Conservation (phyloP, 139 green algal genomes). For the Eudorina sp. region DNA sequence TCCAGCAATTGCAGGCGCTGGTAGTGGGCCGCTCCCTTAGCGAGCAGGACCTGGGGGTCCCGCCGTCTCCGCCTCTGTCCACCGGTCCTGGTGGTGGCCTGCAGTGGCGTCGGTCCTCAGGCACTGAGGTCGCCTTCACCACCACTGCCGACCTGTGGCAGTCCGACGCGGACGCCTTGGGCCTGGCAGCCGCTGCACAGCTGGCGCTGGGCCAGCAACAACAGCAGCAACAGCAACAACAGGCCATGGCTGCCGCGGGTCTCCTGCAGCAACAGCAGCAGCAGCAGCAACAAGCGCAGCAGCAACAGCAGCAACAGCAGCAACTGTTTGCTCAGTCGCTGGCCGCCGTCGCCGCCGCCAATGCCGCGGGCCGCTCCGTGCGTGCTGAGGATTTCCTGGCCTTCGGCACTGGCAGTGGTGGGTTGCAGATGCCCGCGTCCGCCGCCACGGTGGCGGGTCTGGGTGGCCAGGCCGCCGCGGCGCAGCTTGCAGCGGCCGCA, state of each 20-base stretch:
- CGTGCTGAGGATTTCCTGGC: slow-evolving; percentile 13
- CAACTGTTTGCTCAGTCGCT: slow-evolving; percentile 16
- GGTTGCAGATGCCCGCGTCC: not conserved
- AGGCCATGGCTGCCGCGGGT: not conserved
- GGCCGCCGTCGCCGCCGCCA: slow-evolving; percentile 38
- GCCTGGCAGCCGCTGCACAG: not conserved
- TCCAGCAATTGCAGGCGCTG: slow-evolving; percentile 32
- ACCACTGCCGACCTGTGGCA: not conserved
- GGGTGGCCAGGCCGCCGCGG: not conserved
- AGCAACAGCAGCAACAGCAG: slow-evolving; percentile 26
- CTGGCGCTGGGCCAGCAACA: slow-evolving; percentile 25
- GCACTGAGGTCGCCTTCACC: not conserved
- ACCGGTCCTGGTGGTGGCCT: not conserved
- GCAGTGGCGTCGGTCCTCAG: slow-evolving; percentile 22
- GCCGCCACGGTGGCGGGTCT: not conserved
- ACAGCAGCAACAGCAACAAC: slow-evolving; percentile 18
- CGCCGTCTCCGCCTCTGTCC: not conserved
- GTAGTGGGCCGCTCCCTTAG: not conserved
- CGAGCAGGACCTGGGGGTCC: not conserved
- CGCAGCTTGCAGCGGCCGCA: slow-evolving; percentile 6
- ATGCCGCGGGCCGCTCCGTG: slow-evolving; percentile 1
- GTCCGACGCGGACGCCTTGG: slow-evolving; percentile 6
- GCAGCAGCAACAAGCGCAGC: slow-evolving; percentile 31
- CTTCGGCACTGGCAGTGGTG: not conserved
- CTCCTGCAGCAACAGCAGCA: slow-evolving; percentile 19